Percentiles rank a stretch among this genome's conserved stretches.
These are phyloP conservation scores for Gossypium ekmanianum DNA, from an alignment of 345 rosid species.

Conservation along the genomic window DNA sequence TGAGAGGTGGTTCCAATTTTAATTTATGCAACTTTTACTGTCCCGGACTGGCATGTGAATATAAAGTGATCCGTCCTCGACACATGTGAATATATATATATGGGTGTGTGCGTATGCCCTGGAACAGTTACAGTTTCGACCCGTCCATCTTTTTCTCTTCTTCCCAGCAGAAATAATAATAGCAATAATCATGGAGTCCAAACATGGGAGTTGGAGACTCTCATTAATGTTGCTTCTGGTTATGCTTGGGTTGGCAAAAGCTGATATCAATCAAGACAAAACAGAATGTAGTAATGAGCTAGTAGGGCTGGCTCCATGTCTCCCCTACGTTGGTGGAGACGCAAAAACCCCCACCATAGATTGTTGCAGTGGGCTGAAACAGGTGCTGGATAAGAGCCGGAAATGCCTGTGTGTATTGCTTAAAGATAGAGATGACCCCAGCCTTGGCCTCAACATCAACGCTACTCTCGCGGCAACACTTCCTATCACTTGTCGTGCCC, in stretches of 20 bases:
- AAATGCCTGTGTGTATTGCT: not conserved
- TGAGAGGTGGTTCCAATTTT: too few species aligned
- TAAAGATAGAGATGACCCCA: not conserved
- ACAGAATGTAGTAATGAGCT: not conserved
- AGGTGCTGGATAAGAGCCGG: not conserved
- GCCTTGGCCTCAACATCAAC: not conserved
- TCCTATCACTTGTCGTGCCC: not conserved
- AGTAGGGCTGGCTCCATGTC: not conserved
- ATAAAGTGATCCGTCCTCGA: too few species aligned
- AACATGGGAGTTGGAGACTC: not conserved
- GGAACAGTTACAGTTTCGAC: too few species aligned
- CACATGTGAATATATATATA: too few species aligned
- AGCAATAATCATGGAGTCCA: not conserved
- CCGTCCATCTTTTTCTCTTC: too few species aligned
- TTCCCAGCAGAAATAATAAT: too few species aligned
- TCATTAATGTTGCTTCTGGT: not conserved
- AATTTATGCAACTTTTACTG: too few species aligned
- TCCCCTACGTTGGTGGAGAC: not conserved
- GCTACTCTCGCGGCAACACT: not conserved
- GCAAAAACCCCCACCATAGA: not conserved
- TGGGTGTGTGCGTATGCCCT: too few species aligned
- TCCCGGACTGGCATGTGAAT: too few species aligned
- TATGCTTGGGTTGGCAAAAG: not conserved
- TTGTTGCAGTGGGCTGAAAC: not conserved
- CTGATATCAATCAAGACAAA: not conserved